Base-by-base conservation (phyloP, 768 basidiomycete species). In the Clathrus columnatus region DNA sequence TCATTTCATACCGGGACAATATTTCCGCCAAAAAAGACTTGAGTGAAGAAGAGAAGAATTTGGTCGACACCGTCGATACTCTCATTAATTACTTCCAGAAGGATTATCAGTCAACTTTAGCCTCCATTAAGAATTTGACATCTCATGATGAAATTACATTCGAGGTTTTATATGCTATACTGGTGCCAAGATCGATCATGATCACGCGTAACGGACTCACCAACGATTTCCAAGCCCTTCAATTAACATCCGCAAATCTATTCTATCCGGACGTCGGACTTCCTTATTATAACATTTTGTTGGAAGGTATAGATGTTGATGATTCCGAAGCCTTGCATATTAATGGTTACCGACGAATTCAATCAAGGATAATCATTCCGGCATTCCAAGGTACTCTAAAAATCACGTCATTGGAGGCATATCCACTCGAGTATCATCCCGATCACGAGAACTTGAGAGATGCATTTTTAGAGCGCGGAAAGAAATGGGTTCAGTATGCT, bases 81-180 rank as follows among this genome's bases (percentile, higher is more conserved):
- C 73, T 85, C 41, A 71, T 81, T 45, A 67, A 70, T 28, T 78
- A 77, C 54, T 65, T 83, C 48, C 68, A 73, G 14, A 65, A 64
- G 10, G 80, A 83, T 62, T 80, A 80, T 65, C 69, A 69, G 53
- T 63, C 67, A 26, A 82, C 77, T 5, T 66, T 82, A 49, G 63
- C 71, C 14, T 73, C 68, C 16, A 70, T 83, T 59, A 65, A 70
- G 1, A 73, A 75, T 18, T 73, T 83, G 43, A 76, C 70, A 7
- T 60, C 74, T 1, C 79, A 82, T 58, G 71, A 69, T 11, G 82
- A 84, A 62, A 83, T 83, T 60, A 78, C 78, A 2, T 82, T 73
- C 61, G 74, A 77, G 11, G 69, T 79, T 29, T 70, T 84, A 48
- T 77, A 79, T 62, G 70, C 76, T 14, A 72, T 86, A 57, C 72